Base-by-base conservation (phyloP, 768 basidiomycete species). In the Suillus tomentosus region DNA sequence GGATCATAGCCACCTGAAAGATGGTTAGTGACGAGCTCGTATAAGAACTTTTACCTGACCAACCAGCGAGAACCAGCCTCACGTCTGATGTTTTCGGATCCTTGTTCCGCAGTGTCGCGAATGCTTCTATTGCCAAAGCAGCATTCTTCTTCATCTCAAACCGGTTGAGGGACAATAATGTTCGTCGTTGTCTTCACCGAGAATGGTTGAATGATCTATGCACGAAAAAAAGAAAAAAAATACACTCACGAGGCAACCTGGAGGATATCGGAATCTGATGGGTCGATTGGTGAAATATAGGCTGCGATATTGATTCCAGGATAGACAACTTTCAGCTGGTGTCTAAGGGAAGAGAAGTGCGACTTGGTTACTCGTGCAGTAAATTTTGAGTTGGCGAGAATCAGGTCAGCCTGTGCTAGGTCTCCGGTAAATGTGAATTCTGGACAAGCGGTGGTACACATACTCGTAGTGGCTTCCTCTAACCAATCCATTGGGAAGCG, bases 71-170 rank as follows among this genome's bases (percentile, higher is more conserved):
- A 11, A 97, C 87, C 1, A 97, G 85, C 13, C 94, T 86, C 27
- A 91, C 71, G 9, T 77, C 11, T 73, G 66, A 57, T 78, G 66
- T 51, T 73, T 61, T 1, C 64, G 63, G 31, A 64, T 68, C 54
- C 17, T 67, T 73, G 51, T 74, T 75, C 48, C 78, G 77, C 43
- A 94, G 74, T 14, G 78, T 74, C 1, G 91, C 87, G 70, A 95
- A 98, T 0, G 96, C 80, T 50, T 87, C 78, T 7, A 99, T 80
- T 0, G 96, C 97, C 2, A 99, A 81, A 2, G 84, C 84, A 0
- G 83, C 83, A 68, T 99, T 96, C 79, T 99, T 99, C 81, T 99
- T 99, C 70, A 83, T 86, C 77, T 99, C 97, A 72, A 96, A 99
- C 2, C 96, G 90, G 73, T 99, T 99, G 42, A 99, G 79, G 5